Evolutionary conservation across 306 rosid genomes (phyloP).

Genomic region (Glycyrrhiza uralensis): DNA sequence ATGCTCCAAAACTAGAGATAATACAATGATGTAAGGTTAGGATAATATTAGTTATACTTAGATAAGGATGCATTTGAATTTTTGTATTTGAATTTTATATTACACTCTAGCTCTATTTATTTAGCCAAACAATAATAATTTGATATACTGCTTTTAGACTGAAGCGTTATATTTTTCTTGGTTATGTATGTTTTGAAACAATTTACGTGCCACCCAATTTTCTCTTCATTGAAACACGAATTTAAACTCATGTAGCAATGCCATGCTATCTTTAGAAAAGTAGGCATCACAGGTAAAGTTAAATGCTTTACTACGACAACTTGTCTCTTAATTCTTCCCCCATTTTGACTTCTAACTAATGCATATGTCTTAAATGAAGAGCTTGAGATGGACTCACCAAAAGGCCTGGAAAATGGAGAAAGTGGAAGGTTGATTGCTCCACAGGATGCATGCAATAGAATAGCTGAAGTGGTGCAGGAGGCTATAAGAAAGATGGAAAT

Average conservation of each 20-base stretch:
- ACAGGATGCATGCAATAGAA: constrained; percentile 18
- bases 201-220: background rate
- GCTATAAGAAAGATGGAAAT: constrained; percentile 25
- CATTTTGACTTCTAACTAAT: background rate
- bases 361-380: background rate
- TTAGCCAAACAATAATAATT: no score
- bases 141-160: background rate
- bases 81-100: no score
- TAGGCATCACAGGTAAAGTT: background rate
- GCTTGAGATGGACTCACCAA: constrained; percentile 9
- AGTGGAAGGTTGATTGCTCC: constrained; percentile 22
- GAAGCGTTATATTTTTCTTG: background rate
- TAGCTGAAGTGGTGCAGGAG: constrained; percentile 25
- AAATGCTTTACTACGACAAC: background rate
- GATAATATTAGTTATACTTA: no score
- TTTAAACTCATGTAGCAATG: background rate
- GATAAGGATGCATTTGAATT: no score
- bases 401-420: constrained; percentile 19
- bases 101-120: no score
- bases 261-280: background rate
- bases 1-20: background rate
- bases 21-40: no score
- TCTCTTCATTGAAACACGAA: background rate
- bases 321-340: background rate
- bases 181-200: background rate